A percentile compares a stretch with the other conserved stretches of the same genome.
phyloP scores from a whole-genome alignment of 1,284 basidiomycete species.

The Moesziomyces antarcticus region DNA sequence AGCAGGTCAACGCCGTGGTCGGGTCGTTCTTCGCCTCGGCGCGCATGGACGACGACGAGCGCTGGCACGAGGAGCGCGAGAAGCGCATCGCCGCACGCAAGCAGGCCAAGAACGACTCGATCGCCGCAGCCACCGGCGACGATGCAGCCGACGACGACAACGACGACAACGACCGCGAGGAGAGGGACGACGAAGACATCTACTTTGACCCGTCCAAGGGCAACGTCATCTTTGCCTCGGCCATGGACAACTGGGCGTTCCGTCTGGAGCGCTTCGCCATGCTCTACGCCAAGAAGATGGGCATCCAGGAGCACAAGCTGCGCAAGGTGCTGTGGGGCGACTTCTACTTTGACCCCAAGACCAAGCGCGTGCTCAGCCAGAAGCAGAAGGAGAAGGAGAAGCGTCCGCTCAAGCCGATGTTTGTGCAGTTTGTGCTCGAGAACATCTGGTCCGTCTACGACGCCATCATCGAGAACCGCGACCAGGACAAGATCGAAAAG shows the following conservation, averaged over 20 bases:
- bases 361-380: constrained; percentile 89
- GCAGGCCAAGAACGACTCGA: constrained; percentile 69
- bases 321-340: constrained; percentile 95
- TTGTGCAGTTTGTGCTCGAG: constrained; percentile 96
- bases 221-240: constrained; percentile 96
- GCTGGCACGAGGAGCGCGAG: constrained; percentile 92
- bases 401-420: constrained; percentile 90
- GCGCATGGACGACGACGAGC: constrained; percentile 89
- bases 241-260: constrained; percentile 98
- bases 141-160: constrained; percentile 73
- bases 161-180: constrained; percentile 71
- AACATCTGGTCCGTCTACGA: constrained; percentile 95
- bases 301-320: constrained; percentile 88
- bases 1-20: constrained; percentile 98
- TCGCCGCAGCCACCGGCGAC: constrained; percentile 65
- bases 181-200: constrained; percentile 91
- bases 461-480: constrained; percentile 54
- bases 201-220: constrained; percentile 97
- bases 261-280: constrained; percentile 92
- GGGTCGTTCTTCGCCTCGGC: constrained; percentile 94
- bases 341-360: constrained; percentile 96
- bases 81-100: constrained; percentile 80
- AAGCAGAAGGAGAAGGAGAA: constrained; percentile 79
- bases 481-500: constrained; percentile 80
- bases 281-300: constrained; percentile 89